A percentile compares a stretch with the other conserved stretches of the same genome.
Evolutionary conservation across 2,329 filamentous ascomycete species (phyloP).

Genomic region (Ascochyta lentis): DNA sequence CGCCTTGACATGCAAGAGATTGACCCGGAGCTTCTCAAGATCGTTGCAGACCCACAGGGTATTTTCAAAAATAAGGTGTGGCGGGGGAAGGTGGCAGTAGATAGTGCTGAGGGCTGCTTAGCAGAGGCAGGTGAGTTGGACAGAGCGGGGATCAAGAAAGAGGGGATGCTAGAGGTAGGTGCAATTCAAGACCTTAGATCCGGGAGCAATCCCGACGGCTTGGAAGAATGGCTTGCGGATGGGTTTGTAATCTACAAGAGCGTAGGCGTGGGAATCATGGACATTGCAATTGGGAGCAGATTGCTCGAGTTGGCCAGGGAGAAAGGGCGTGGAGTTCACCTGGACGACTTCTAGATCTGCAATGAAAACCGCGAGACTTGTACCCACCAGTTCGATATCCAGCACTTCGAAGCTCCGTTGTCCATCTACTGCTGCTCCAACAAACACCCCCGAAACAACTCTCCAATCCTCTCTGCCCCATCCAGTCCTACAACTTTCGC

Average conservation of each 20-base stretch:
- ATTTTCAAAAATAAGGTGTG: background rate
- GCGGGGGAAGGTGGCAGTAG: constrained; percentile 28
- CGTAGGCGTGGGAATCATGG: constrained; percentile 60
- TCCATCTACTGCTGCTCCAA: background rate
- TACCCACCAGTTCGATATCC: too few species aligned
- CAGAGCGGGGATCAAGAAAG: constrained; percentile 41
- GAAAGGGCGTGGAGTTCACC: constrained; percentile 20
- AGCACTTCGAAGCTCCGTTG: background rate
- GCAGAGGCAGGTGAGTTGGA: constrained; percentile 57
- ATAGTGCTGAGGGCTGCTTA: constrained; percentile 51
- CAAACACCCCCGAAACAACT: constrained; percentile 24
- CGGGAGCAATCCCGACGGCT: constrained; percentile 27
- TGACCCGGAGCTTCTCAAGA: constrained; percentile 52
- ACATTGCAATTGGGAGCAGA: constrained; percentile 52
- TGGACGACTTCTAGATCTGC: constrained; percentile 18
- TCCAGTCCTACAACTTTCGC: constrained; percentile 22
- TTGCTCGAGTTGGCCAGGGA: constrained; percentile 24
- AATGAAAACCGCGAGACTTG: background rate
- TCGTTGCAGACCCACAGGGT: constrained; percentile 10
- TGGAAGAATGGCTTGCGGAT: constrained; percentile 30
- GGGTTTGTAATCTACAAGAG: constrained; percentile 59
- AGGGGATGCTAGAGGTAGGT: constrained; percentile 24
- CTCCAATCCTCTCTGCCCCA: constrained; percentile 16
- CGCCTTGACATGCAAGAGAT: constrained; percentile 57
- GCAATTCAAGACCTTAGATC: constrained; percentile 2